These are phyloP conservation scores for Aspergillus uvarum DNA, from an alignment of 2,329 filamentous ascomycete genomes.

Conservation along the genomic window DNA sequence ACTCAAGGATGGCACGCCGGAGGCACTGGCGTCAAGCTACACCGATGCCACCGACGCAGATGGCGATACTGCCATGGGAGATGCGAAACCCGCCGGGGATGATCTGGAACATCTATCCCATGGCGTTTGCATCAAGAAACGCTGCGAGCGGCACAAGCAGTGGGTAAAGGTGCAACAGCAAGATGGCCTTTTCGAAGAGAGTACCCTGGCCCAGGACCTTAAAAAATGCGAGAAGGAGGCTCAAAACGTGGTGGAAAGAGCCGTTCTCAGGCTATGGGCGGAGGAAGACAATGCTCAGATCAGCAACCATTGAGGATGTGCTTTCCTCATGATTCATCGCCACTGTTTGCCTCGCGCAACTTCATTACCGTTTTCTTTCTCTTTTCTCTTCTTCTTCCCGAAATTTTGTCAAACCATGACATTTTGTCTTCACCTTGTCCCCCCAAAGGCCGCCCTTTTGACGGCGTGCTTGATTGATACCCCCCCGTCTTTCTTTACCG, in stretches of 20 bases:
- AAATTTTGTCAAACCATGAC: not conserved
- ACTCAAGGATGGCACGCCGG: conserved; percentile 39
- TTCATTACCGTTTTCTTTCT: not conserved
- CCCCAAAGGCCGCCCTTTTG: not conserved
- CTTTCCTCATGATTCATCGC: not conserved
- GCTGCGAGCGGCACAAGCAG: conserved; percentile 49
- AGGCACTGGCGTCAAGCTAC: conserved; percentile 31
- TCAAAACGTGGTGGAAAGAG: conserved; percentile 43
- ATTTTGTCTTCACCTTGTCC: not conserved
- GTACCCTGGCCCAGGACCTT: conserved; percentile 40
- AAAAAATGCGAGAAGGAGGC: conserved; percentile 42
- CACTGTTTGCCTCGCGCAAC: too few relatives aligned
- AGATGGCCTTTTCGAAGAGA: conserved; percentile 46
- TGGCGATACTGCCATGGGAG: conserved; percentile 39
- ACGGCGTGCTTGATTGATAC: conserved; percentile 27
- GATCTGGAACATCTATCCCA: conserved; percentile 36
- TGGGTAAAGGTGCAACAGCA: conserved; percentile 50
- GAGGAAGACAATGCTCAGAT: conserved; percentile 30
- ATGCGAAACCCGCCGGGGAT: conserved; percentile 28
- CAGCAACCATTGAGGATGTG: conserved; percentile 13
- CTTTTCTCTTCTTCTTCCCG: not conserved
- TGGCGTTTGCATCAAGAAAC: conserved; percentile 49
- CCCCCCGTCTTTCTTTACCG: conserved; percentile 12
- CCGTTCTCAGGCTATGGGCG: conserved; percentile 45
- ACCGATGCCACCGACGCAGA: conserved; percentile 28